Conservation (phyloP, 192 early-diverging fungal species). For the Gigaspora rosea region DNA sequence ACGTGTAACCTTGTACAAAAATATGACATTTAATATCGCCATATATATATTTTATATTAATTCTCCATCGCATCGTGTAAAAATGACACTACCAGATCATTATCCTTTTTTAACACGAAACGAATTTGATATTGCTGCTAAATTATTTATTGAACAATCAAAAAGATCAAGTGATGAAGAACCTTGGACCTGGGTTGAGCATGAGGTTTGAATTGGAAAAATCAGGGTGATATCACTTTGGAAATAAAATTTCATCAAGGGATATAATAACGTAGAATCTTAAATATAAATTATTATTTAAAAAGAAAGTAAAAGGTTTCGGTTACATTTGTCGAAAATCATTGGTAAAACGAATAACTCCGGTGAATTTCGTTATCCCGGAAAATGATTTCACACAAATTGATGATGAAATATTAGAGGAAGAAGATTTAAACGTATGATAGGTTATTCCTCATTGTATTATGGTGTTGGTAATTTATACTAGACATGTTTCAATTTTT, state of each 20-base stretch:
- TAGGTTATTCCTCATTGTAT: not conserved
- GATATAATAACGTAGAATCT: not conserved
- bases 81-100: not conserved
- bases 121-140: constrained; percentile 26
- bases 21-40: no score
- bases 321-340: constrained; percentile 14
- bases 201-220: constrained; percentile 6
- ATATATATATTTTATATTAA: no score
- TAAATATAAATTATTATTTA: not conserved
- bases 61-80: no score
- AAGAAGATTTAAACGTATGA: constrained; percentile 14
- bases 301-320: constrained; percentile 29
- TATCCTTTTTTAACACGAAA: constrained; percentile 29
- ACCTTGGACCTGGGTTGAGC: constrained; percentile 30
- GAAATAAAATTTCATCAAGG: not conserved
- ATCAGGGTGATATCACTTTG: not conserved
- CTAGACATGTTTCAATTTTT: no score
- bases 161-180: not conserved
- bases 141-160: constrained; percentile 31
- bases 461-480: not conserved
- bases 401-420: not conserved
- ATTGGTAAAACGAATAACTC: not conserved
- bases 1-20: no score
- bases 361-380: not conserved
- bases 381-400: not conserved